Base-by-base conservation (phyloP, 2,329 filamentous ascomycete genomes). In the Nakataea oryzae region DNA sequence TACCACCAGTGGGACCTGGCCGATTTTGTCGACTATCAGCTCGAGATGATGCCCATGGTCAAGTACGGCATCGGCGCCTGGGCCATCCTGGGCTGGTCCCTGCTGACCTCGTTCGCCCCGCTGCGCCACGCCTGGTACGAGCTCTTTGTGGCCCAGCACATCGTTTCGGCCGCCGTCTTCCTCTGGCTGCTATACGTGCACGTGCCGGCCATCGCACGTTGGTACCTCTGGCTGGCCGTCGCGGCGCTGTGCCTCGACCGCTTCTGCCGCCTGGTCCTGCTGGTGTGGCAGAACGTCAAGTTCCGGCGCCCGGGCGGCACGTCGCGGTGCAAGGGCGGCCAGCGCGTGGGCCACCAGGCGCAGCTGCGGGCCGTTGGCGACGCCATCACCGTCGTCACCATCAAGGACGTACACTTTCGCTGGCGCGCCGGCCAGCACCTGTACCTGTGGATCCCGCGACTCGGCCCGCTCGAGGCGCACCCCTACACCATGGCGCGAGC, bases 11-110 rank as follows among this genome's bases (percentile, higher is more conserved):
- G 87, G 85, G 79, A 79, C 29, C 75, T 76, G 13, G 79, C 83
- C 62, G 81, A 83, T 63, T 84, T 87, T 63, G 78, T 89, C 32
- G 73, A 81, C 54, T 73, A 78, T 26, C 82, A 89, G 69, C 73
- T 90, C 24, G 68, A 77, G 54, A 80, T 84, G 63, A 86, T 89
- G 79, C 78, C 82, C 7, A 81, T 89, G 68, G 81, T 87, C 63
- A 84, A 83, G 68, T 88, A 87, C 66, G 88, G 88, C 8, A 71
- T 90, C 2, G 86, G 80, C 11, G 86, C 86, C 1, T 90, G 87
- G 86, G 83, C 73, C 1, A 72, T 89, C 17, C 72, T 90, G 34
- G 73, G 86, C 0, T 90, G 87, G 86, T 86, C 86, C 50, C 79
- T 83, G 26, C 70, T 89, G 34, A 83, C 82, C 8, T 86, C 85